phyloP scores from a whole-genome alignment of 208 protist species.

The Trypanosoma brucei region DNA sequence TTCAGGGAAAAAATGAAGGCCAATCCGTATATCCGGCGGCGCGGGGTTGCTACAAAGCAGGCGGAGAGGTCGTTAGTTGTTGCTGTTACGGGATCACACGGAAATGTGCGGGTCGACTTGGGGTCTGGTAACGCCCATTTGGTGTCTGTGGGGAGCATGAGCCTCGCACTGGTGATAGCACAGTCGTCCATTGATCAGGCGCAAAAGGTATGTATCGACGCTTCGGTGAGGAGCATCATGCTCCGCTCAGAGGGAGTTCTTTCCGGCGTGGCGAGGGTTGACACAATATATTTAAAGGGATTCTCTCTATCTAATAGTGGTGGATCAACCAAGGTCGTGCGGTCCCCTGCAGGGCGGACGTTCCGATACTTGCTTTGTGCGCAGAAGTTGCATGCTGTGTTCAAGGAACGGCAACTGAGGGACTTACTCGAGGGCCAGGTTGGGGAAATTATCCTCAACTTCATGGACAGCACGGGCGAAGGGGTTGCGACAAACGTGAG shows the following conservation, averaged over 20 bases:
- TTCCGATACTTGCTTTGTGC: slow-evolving; percentile 50
- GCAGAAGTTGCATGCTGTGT: slow-evolving; percentile 48
- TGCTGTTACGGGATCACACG: slow-evolving; percentile 37
- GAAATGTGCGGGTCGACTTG: slow-evolving; percentile 56
- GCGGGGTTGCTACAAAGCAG: neutral
- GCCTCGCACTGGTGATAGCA: slow-evolving; percentile 29
- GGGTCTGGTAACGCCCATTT: slow-evolving; percentile 73
- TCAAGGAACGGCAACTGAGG: slow-evolving; percentile 87
- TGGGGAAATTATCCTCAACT: slow-evolving; percentile 27
- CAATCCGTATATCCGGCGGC: slow-evolving; percentile 12
- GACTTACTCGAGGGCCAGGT: slow-evolving; percentile 80
- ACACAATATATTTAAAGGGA: slow-evolving; percentile 32
- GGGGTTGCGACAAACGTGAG: slow-evolving; percentile 47
- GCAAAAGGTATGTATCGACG: slow-evolving; percentile 26
- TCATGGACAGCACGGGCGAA: slow-evolving; percentile 75
- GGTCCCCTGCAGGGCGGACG: slow-evolving; percentile 58
- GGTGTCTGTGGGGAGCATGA: slow-evolving; percentile 36
- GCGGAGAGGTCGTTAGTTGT: slow-evolving; percentile 24
- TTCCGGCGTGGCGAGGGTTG: slow-evolving; percentile 55
- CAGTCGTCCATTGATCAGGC: slow-evolving; percentile 12
- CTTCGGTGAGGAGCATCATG: slow-evolving; percentile 17
- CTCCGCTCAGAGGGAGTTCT: slow-evolving; percentile 79
- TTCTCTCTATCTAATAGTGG: slow-evolving; percentile 63
- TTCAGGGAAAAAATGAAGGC: slow-evolving; percentile 19
- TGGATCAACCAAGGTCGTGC: slow-evolving; percentile 27